These are phyloP conservation scores for Agrocybe praecox DNA, from an alignment of 768 basidiomycete species.

Conservation along the genomic window DNA sequence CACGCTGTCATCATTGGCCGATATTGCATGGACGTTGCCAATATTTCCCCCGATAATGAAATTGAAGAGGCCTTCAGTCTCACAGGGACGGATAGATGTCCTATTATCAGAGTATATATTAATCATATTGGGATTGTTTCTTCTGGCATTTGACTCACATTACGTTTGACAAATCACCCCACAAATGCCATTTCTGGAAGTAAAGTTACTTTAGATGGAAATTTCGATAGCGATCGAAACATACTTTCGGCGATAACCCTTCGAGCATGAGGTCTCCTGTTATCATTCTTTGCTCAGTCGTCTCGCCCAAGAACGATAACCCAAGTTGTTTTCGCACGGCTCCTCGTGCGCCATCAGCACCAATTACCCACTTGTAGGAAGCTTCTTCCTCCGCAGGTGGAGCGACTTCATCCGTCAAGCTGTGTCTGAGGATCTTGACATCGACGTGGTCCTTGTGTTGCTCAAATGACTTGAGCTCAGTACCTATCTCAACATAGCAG, in stretches of 20 bases:
- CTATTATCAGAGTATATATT: not conserved
- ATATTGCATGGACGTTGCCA: constrained; percentile 19
- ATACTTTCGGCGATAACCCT: constrained; percentile 35
- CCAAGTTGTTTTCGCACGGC: constrained; percentile 41
- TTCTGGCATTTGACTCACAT: not conserved
- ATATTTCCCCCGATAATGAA: constrained; percentile 21
- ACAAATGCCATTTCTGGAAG: constrained; percentile 44
- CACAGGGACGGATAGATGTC: constrained; percentile 20
- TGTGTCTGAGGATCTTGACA: constrained; percentile 30
- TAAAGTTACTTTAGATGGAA: not conserved
- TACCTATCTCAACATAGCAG: constrained; percentile 41
- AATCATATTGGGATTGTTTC: too few relatives aligned
- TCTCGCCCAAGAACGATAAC: constrained; percentile 41
- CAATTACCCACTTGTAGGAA: constrained; percentile 38
- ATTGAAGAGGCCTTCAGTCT: constrained; percentile 22
- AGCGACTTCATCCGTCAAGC: constrained; percentile 2
- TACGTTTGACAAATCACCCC: constrained; percentile 34
- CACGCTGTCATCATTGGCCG: not conserved
- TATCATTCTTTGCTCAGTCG: constrained; percentile 30
- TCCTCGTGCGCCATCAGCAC: constrained; percentile 45
- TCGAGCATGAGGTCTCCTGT: constrained; percentile 44
- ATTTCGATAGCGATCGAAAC: constrained; percentile 11
- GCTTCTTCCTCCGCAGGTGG: constrained; percentile 30
- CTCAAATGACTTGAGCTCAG: constrained; percentile 44
- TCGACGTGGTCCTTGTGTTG: constrained; percentile 36